Evolutionary conservation across 75 land plant species (phyloP), one percentile per base, ranked within the genome.

Genomic region (Pinus taeda): DNA sequence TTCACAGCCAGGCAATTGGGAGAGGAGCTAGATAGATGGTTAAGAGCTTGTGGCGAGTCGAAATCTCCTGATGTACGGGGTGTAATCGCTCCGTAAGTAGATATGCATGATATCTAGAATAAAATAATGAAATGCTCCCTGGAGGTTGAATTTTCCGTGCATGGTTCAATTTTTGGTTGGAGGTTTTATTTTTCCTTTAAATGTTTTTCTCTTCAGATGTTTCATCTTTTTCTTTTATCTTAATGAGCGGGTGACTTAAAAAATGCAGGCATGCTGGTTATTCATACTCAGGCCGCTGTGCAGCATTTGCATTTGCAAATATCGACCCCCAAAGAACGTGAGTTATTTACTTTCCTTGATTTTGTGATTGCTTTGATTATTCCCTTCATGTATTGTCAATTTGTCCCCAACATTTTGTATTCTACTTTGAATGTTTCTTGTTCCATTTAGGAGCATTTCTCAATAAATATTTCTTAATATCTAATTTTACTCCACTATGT

Each of bases 271-370:
- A 97, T 86, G 99, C 99, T 60, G 99, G 99, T 63, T 97, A 97
- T 73, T 92, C 98, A 9, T 97, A 97, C 79, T 97, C 99, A 20
- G 99, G 99, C 17, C 92, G 93, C 18, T 90, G 95, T 82, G 99
- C 99, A 73, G 98, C 99, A 4, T 94, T 79, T 88, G 98, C 99
- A 57, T 97, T 94, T 85, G 98, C 87, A 22, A 97, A 89, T 77
- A 97, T 97, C 69, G 99, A 97, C 74, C 99, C 98, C 22, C 70
- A 83, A 59, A 85, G 59, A 61, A 84, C 94, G 97, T 96, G 71
- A 56, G 93, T 57, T 79, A 57, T 57, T 74, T 2, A 20, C 14
- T 42, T n/a, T n/a, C 11, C 53, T 69, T 4, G 49, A 76, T 8
- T 21, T 60, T 75, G n/a, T 59, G 17, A 8, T 76, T n/a, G 37